phyloP scores from a whole-genome alignment of 345 rosid species.

The Eucalyptus decipiens region DNA sequence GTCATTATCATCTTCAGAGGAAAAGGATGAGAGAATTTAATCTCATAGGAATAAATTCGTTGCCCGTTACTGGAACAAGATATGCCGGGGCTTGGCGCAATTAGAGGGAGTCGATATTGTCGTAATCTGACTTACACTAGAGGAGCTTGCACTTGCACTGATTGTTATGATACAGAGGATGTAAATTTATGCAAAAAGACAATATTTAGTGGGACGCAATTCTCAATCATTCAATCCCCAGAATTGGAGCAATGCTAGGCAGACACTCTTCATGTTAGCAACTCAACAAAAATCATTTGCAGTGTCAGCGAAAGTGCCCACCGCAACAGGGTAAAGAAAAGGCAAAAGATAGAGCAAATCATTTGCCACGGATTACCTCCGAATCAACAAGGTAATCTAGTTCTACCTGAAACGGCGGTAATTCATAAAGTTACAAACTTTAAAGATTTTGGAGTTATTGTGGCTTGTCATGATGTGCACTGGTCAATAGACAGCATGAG shows the following conservation, averaged over 20 bases:
- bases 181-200: background rate
- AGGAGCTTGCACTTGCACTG: background rate
- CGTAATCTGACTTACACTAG: background rate
- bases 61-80: background rate
- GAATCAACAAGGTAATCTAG: background rate
- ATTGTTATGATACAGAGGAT: background rate
- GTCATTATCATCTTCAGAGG: background rate
- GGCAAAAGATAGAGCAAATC: background rate
- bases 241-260: background rate
- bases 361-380: background rate
- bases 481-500: background rate
- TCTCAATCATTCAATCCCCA: background rate
- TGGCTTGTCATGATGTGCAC: background rate
- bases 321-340: background rate
- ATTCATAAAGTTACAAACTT: background rate
- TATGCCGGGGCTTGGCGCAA: background rate
- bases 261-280: background rate
- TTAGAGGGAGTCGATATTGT: background rate
- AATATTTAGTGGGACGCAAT: background rate
- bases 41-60: background rate
- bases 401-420: background rate
- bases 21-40: background rate
- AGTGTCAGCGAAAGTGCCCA: background rate
- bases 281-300: background rate
- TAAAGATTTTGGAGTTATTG: background rate